Percentiles rank a stretch among this genome's conserved stretches.
phyloP scores from a whole-genome alignment of 2,329 filamentous ascomycete species.

The Fusarium tjaetaba region DNA sequence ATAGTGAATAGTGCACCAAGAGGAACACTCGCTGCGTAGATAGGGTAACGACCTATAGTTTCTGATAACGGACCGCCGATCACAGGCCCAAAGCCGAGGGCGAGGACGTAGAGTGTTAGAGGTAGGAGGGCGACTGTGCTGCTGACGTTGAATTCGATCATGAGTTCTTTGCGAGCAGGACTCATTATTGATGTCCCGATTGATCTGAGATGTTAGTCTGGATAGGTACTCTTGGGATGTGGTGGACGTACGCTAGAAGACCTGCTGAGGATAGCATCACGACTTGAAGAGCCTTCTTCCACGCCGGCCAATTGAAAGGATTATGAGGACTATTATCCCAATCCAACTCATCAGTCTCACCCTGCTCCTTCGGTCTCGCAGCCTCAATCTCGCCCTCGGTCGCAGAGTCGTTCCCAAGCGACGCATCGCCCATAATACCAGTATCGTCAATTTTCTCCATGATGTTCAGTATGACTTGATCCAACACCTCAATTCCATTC shows the following conservation, averaged over 20 bases:
- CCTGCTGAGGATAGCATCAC: slow-evolving; percentile 51
- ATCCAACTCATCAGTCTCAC: slow-evolving; percentile 12
- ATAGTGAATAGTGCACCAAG: slow-evolving; percentile 65
- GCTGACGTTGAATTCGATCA: slow-evolving; percentile 62
- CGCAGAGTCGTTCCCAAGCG: slow-evolving; percentile 13
- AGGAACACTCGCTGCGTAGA: slow-evolving; percentile 59
- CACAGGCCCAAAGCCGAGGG: slow-evolving; percentile 68
- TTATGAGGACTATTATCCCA: slow-evolving; percentile 57
- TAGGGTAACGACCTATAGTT: slow-evolving; percentile 62
- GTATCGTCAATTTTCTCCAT: slow-evolving; percentile 15
- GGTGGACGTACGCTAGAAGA: slow-evolving; percentile 53
- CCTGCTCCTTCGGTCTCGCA: slow-evolving; percentile 5
- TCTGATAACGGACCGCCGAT: slow-evolving; percentile 69
- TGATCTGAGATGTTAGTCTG: slow-evolving; percentile 4
- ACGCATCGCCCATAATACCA: background rate
- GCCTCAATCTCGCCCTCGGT: slow-evolving; percentile 47
- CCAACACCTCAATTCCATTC: background rate
- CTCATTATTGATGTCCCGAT: slow-evolving; percentile 32
- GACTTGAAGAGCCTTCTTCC: slow-evolving; percentile 53
- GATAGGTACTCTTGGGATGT: rapidly evolving
- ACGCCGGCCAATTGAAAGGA: slow-evolving; percentile 60
- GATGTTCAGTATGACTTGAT: background rate
- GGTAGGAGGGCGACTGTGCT: slow-evolving; percentile 67
- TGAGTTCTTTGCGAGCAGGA: slow-evolving; percentile 50
- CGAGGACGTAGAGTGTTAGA: slow-evolving; percentile 68